Percentiles rank a stretch among this genome's conserved stretches.
These are phyloP conservation scores for Trichoderma parareesei DNA, from an alignment of 495 filamentous ascomycete species.

Conservation along the genomic window DNA sequence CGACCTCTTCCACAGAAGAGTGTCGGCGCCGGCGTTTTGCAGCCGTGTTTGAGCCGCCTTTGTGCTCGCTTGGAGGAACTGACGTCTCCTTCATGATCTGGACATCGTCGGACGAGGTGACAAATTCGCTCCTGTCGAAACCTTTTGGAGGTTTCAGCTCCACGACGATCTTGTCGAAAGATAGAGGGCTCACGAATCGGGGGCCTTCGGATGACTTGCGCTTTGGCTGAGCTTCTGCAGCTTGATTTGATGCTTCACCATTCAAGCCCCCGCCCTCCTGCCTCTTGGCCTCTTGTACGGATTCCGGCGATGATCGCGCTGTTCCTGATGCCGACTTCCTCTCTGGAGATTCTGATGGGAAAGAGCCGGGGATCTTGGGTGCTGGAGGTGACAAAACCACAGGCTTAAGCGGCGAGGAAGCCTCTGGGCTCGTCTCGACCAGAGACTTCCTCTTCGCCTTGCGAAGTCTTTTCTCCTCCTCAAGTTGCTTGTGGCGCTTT, in stretches of 20 bases:
- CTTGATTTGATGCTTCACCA: neutral
- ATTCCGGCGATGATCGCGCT: neutral
- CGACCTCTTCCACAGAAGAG: neutral
- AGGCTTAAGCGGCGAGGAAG: neutral
- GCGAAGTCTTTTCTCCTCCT: slow-evolving; percentile 17
- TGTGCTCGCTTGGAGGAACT: neutral
- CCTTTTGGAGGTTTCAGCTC: neutral
- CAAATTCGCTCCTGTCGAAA: neutral
- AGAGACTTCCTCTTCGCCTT: neutral
- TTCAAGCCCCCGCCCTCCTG: neutral
- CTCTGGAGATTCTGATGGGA: neutral
- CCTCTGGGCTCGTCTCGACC: neutral
- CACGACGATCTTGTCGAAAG: neutral
- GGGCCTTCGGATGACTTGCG: neutral
- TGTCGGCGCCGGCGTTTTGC: neutral
- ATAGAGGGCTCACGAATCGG: neutral
- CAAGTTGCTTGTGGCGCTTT: slow-evolving; percentile 14
- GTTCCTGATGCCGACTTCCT: neutral
- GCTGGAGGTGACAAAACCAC: neutral
- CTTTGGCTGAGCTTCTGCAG: neutral
- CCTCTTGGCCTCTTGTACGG: neutral
- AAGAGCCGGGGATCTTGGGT: neutral
- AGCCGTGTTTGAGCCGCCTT: neutral
- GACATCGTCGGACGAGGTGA: neutral
- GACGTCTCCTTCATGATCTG: neutral